Base-by-base conservation (phyloP, 106 monocot genomes). In the Vanilla planifolia region DNA sequence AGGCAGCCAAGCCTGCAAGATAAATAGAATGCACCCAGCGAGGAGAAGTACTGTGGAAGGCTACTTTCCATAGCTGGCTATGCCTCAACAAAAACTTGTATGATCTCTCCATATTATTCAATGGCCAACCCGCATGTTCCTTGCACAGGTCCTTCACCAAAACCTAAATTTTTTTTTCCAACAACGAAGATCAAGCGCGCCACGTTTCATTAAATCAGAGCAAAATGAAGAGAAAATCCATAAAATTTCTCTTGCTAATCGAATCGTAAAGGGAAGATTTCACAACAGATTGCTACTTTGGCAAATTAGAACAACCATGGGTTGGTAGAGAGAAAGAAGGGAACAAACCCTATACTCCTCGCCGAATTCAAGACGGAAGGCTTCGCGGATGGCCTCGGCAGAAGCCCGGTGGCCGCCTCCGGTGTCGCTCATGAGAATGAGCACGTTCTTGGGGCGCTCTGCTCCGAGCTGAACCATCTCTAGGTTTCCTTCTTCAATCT, bases 61-160 rank as follows among this genome's bases (percentile, higher is more conserved):
- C 93, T 50, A 94, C 52, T 67, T 94, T 94, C 93, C 93, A 89
- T 0, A 94, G 80, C 75, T 78, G 80, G 37, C 70, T 80, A 60
- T 94, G 93, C 70, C 80, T 94, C 83, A 94, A 74, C 89, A 94
- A 80, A 77, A 94, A 94, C 72, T 94, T 94, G 71, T 94, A 94
- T 36, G 89, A 85, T 14, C 89, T 85, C 67, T 94, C 93, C 93
- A 94, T 94, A 73, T 89, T 66, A 66, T 85, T 94, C 67, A 94
- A 61, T 8, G 93, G 89, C 93, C 93, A 89, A 0, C 89, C 89
- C 0, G 80, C 82, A 48, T 80, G 81, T 30, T 81, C 86, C 48
- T 81, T 92, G 69, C 79, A 82, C 56, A 94, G 60, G 67, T 94
- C 93, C 55, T 94, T 85, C 36, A 94, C 85, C 55, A 89, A 83